Evolutionary conservation across 78 protist genomes (phyloP).

Genomic region (Dictyostelium purpureum): DNA sequence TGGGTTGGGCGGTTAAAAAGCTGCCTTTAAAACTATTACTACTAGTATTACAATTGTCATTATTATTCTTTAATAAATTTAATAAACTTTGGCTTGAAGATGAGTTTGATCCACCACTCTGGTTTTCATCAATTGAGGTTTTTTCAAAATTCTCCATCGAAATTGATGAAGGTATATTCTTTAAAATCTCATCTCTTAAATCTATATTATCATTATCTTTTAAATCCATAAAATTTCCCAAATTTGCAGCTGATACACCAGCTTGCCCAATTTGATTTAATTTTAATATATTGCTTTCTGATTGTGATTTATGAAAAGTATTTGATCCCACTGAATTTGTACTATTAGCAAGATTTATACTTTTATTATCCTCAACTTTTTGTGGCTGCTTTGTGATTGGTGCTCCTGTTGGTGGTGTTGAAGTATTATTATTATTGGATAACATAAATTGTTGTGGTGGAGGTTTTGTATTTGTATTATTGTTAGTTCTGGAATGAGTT

Average conservation of each 20-base stretch:
- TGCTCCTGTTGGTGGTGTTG: neutral
- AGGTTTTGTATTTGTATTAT: neutral
- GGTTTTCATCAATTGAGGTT: neutral
- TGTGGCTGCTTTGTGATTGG: neutral
- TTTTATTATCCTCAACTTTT: slow-evolving; percentile 1
- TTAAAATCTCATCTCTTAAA: neutral
- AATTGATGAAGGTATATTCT: slow-evolving; percentile 7
- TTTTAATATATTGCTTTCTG: neutral
- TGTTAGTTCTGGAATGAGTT: neutral
- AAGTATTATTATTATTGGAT: neutral
- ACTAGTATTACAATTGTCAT: neutral
- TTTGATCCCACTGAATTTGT: too few relatives aligned
- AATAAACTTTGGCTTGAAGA: too few relatives aligned
- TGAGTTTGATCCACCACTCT: too few relatives aligned
- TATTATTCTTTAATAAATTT: neutral
- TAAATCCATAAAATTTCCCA: too few relatives aligned
- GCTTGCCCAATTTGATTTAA: neutral
- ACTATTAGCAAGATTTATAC: neutral
- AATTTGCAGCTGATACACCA: neutral
- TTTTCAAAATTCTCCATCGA: slow-evolving; percentile 3
- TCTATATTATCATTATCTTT: too few relatives aligned
- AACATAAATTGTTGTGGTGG: neutral
- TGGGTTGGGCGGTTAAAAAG: too few relatives aligned
- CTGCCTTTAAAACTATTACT: neutral
- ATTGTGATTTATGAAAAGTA: neutral